Evolutionary conservation across 805 yeast species (phyloP).

Genomic region (Metschnikowia peoriensis): DNA sequence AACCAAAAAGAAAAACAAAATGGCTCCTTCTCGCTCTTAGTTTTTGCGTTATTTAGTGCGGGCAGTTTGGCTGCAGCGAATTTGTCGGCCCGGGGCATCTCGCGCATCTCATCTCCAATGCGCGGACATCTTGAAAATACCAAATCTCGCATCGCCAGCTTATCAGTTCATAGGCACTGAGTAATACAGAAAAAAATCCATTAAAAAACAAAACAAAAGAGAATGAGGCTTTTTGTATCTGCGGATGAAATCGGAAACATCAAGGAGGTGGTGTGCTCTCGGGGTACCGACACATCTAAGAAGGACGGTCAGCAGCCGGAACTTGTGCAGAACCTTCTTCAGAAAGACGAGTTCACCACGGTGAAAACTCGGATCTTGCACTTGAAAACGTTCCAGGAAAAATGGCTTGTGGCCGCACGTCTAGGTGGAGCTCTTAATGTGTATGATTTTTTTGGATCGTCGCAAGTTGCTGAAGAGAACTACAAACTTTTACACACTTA

Average conservation of each 20-base stretch:
- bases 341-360: slow-evolving; percentile 25
- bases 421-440: slow-evolving; percentile 42
- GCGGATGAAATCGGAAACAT: slow-evolving; percentile 67
- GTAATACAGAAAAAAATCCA: not conserved
- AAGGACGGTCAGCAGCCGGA: slow-evolving; percentile 66
- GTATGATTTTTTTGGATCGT: slow-evolving; percentile 28
- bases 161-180: not conserved
- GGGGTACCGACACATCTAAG: slow-evolving; percentile 78
- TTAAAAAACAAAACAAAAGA: too few species aligned
- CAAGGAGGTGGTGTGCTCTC: slow-evolving; percentile 60
- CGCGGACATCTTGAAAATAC: slow-evolving; percentile 1
- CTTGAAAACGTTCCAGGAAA: slow-evolving; percentile 28
- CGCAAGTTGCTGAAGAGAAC: slow-evolving; percentile 33
- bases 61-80: not conserved
- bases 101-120: not conserved
- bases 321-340: slow-evolving; percentile 44
- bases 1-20: not conserved
- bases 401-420: slow-evolving; percentile 42
- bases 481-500: slow-evolving; percentile 36
- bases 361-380: slow-evolving; percentile 36
- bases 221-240: slow-evolving; percentile 58
- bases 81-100: not conserved
- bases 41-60: not conserved
- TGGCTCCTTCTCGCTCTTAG: not conserved
- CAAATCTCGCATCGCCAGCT: not conserved